These are phyloP conservation scores for Macaranga tanarius DNA, from an alignment of 441 rosid genomes.

Conservation along the genomic window DNA sequence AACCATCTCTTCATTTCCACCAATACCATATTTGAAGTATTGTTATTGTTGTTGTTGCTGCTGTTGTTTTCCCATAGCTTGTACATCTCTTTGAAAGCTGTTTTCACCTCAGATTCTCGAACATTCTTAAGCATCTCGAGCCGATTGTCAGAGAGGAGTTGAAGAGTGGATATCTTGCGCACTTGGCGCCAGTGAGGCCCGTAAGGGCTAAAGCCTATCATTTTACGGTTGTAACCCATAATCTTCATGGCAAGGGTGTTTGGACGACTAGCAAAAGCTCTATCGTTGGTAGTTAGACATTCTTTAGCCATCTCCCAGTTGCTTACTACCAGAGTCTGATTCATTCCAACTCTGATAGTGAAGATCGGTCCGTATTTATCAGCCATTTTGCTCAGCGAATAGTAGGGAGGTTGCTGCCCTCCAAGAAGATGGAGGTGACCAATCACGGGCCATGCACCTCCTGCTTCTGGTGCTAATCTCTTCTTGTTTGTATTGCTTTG, in stretches of 20 bases:
- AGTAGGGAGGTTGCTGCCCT: constrained; percentile 32
- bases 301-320: constrained; percentile 42
- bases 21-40: no score
- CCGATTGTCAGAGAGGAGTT: constrained; percentile 45
- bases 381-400: constrained; percentile 32
- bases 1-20: constrained; percentile 15
- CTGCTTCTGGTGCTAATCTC: constrained; percentile 15
- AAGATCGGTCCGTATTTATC: constrained; percentile 47
- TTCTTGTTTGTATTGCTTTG: no score
- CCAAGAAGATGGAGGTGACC: constrained; percentile 45
- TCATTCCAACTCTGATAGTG: constrained; percentile 38
- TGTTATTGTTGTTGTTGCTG: not conserved
- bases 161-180: constrained; percentile 36
- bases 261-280: constrained; percentile 35
- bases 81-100: constrained; percentile 24
- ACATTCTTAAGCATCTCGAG: constrained; percentile 29
- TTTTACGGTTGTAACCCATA: constrained; percentile 31
- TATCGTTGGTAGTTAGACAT: constrained; percentile 39
- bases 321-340: constrained; percentile 36
- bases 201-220: constrained; percentile 36
- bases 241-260: constrained; percentile 20
- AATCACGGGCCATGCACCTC: constrained; percentile 28
- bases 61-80: constrained; percentile 25
- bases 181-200: constrained; percentile 42
- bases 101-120: constrained; percentile 29